A percentile compares a stretch with the other conserved stretches of the same genome.
Evolutionary conservation across 2,329 filamentous ascomycete species (phyloP).

Genomic region (Colletotrichum sp.): DNA sequence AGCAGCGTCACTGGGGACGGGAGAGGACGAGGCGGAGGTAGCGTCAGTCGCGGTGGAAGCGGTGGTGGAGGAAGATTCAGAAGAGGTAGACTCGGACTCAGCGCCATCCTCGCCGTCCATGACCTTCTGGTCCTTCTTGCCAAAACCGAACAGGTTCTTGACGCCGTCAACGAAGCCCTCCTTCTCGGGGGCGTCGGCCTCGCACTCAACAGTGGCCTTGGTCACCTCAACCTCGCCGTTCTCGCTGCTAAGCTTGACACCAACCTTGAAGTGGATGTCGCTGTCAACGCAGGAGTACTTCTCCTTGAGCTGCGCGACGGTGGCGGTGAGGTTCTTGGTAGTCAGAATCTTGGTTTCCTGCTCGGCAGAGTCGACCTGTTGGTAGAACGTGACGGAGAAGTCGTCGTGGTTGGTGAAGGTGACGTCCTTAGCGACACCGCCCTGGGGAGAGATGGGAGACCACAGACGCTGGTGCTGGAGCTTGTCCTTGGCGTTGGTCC

Average conservation of each 20-base stretch:
- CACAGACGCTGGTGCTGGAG: slow-evolving; percentile 83
- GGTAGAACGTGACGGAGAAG: slow-evolving; percentile 80
- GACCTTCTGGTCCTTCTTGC: slow-evolving; percentile 83
- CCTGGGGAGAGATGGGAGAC: slow-evolving; percentile 76
- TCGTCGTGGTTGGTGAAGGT: slow-evolving; percentile 84
- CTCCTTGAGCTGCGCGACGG: slow-evolving; percentile 78
- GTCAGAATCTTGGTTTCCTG: slow-evolving; percentile 69
- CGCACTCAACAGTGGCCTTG: slow-evolving; percentile 82
- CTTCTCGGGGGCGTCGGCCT: slow-evolving; percentile 75
- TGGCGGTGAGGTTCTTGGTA: slow-evolving; percentile 86
- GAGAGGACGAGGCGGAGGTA: slow-evolving; percentile 32
- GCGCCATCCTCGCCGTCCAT: slow-evolving; percentile 63
- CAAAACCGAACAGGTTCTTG: slow-evolving; percentile 95
- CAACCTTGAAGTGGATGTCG: slow-evolving; percentile 82
- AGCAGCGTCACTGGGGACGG: slow-evolving; percentile 54
- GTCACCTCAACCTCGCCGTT: slow-evolving; percentile 82
- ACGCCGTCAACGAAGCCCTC: slow-evolving; percentile 89
- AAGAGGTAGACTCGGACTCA: slow-evolving; percentile 37
- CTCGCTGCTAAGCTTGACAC: slow-evolving; percentile 72
- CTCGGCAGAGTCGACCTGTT: slow-evolving; percentile 67
- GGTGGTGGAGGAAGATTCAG: slow-evolving; percentile 52
- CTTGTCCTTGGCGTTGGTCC: slow-evolving; percentile 72
- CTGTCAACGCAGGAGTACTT: slow-evolving; percentile 78
- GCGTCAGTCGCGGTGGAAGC: slow-evolving; percentile 25
- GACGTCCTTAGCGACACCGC: slow-evolving; percentile 80